Conservation (phyloP, 2,329 filamentous ascomycete species). For the Colletotrichum sp. region DNA sequence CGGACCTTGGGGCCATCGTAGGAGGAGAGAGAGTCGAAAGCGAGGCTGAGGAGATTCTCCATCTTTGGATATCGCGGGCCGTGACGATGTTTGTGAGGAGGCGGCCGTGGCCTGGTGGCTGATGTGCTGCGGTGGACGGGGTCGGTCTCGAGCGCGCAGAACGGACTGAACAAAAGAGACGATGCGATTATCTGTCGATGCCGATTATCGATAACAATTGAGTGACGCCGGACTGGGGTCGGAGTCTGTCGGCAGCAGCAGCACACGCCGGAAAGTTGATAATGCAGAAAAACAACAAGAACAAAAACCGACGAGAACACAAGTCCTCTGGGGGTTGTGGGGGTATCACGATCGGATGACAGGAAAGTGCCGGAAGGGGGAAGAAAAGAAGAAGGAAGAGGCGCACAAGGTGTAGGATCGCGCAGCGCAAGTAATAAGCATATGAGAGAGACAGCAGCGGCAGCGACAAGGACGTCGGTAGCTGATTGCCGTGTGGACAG, state of each 20-base stretch:
- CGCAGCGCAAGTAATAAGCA: background rate
- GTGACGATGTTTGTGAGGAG: constrained; percentile 24
- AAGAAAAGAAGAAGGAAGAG: background rate
- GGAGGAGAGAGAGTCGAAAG: constrained; percentile 95
- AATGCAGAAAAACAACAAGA: constrained; percentile 6
- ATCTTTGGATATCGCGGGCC: constrained; percentile 50
- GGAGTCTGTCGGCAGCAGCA: background rate
- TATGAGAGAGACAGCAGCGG: constrained; percentile 1
- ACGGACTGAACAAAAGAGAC: constrained; percentile 14
- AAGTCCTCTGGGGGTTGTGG: constrained; percentile 4
- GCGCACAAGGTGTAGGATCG: background rate
- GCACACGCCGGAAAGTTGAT: background rate
- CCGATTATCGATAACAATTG: background rate
- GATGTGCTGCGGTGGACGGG: constrained; percentile 13
- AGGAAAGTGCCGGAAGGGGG: background rate
- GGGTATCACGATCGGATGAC: constrained; percentile 6
- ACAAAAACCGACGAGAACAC: constrained; percentile 15
- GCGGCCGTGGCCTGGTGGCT: background rate
- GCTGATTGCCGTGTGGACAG: background rate
- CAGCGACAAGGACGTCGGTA: background rate
- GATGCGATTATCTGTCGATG: constrained; percentile 1
- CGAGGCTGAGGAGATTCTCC: constrained; percentile 90
- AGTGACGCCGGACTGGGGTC: background rate
- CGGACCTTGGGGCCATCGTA: constrained; percentile 89
- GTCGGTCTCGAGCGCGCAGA: background rate